Evolutionary conservation across 257 asterid genomes (phyloP).

Genomic region (Paulownia fortunei): DNA sequence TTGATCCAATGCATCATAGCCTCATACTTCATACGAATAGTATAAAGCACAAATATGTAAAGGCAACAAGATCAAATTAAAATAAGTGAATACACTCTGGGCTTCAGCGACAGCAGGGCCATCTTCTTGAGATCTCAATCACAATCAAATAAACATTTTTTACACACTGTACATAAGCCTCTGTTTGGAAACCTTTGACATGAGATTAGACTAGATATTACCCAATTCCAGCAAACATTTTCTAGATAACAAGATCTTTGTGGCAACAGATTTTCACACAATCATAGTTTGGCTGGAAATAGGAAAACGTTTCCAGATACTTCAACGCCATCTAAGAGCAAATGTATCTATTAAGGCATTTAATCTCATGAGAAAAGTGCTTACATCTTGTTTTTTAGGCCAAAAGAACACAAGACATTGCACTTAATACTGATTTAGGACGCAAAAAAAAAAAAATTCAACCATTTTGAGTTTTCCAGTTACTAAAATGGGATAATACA

Average conservation of each 20-base stretch:
- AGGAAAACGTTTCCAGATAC: neutral
- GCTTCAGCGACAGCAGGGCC: slow-evolving; percentile 1
- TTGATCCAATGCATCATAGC: neutral
- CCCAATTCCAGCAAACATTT: neutral
- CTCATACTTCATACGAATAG: neutral
- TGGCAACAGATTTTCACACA: neutral
- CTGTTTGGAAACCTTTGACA: neutral
- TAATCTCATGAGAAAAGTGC: slow-evolving; percentile 1
- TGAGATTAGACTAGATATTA: neutral
- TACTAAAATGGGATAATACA: neutral
- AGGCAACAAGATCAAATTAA: slow-evolving; percentile 20
- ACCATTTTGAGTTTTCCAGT: neutral
- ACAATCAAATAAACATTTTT: neutral
- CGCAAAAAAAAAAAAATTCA: no score
- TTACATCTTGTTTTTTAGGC: neutral
- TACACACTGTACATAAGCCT: neutral
- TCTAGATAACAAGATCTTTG: neutral
- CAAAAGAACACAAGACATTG: neutral
- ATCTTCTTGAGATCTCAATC: neutral
- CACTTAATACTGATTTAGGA: neutral
- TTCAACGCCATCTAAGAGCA: slow-evolving; percentile 11
- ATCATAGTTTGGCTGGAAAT: neutral
- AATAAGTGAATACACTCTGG: neutral
- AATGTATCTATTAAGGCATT: neutral
- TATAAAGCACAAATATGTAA: neutral